phyloP scores from a whole-genome alignment of 2,329 filamentous ascomycete species.

The Aspergillus sp. region DNA sequence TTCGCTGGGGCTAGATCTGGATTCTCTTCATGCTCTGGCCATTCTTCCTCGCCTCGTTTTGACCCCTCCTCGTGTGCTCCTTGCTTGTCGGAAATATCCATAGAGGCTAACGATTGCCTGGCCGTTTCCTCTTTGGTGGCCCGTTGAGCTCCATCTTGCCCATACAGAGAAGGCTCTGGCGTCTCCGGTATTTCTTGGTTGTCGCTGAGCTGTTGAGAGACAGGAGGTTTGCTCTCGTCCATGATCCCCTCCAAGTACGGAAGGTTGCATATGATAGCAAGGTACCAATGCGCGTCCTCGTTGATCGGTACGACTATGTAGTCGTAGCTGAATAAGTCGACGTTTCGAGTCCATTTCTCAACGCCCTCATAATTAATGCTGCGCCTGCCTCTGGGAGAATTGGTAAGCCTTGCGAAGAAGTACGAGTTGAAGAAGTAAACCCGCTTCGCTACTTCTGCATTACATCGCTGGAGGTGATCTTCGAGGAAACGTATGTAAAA shows the following conservation, averaged over 20 bases:
- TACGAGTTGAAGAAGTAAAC: conserved; percentile 92
- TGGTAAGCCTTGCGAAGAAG: conserved; percentile 78
- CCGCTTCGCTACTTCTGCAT: conserved; percentile 58
- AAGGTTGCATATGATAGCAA: conserved; percentile 92
- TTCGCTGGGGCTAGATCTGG: conserved; percentile 13
- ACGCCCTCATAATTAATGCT: conserved; percentile 82
- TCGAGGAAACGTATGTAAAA: conserved; percentile 82
- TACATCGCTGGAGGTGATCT: conserved; percentile 55
- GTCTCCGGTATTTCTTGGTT: conserved; percentile 30
- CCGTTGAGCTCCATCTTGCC: conserved; percentile 1
- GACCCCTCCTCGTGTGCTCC: background rate
- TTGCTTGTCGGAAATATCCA: conserved; percentile 28
- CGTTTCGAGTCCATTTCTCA: conserved; percentile 79
- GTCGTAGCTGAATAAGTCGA: conserved; percentile 81
- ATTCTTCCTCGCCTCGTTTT: conserved; percentile 20
- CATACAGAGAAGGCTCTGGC: conserved; percentile 15
- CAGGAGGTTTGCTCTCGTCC: conserved; percentile 4
- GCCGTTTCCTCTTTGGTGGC: conserved; percentile 24
- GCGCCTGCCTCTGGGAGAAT: conserved; percentile 51
- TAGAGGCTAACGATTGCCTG: conserved; percentile 27
- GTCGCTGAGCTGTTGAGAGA: conserved; percentile 18
- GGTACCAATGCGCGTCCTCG: conserved; percentile 84
- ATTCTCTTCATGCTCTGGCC: conserved; percentile 33
- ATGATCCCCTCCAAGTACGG: conserved; percentile 54
- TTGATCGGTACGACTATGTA: conserved; percentile 93